Evolutionary conservation across 1,284 basidiomycete genomes (phyloP).

Genomic region (Cryptococcus wingfieldii): DNA sequence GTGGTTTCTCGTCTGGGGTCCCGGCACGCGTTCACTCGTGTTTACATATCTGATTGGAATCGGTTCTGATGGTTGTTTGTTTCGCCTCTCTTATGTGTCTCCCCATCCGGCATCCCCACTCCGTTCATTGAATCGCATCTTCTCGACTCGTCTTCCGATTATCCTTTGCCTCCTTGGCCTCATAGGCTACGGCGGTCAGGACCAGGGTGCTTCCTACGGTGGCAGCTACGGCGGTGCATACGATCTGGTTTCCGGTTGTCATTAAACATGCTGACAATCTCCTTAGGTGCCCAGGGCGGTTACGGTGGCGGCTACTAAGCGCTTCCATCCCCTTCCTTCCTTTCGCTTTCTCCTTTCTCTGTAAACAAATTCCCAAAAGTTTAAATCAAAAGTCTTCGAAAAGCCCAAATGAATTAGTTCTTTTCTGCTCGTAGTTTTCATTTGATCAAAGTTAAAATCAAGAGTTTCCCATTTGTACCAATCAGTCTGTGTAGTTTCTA

Average conservation of each 20-base stretch:
- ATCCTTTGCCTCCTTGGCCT: not conserved
- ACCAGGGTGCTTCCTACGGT: too few relatives aligned
- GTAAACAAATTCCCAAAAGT: not conserved
- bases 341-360: not conserved
- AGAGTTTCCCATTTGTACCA: conserved; percentile 2
- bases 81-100: too few relatives aligned
- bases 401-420: not conserved
- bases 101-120: too few relatives aligned
- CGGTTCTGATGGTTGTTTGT: not conserved
- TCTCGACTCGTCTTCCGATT: not conserved
- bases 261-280: not conserved
- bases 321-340: too few relatives aligned
- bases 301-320: conserved; percentile 12
- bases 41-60: not conserved
- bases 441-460: not conserved
- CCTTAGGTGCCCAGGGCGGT: conserved; percentile 3
- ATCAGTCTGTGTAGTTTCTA: too few relatives aligned
- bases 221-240: not conserved
- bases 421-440: not conserved
- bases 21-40: not conserved
- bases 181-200: not conserved
- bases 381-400: not conserved
- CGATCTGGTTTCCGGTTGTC: not conserved
- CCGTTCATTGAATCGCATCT: not conserved
- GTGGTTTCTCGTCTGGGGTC: not conserved